Base-by-base conservation (phyloP, 176 grass and related monocot species). In the Eremochloa ophiuroides region DNA sequence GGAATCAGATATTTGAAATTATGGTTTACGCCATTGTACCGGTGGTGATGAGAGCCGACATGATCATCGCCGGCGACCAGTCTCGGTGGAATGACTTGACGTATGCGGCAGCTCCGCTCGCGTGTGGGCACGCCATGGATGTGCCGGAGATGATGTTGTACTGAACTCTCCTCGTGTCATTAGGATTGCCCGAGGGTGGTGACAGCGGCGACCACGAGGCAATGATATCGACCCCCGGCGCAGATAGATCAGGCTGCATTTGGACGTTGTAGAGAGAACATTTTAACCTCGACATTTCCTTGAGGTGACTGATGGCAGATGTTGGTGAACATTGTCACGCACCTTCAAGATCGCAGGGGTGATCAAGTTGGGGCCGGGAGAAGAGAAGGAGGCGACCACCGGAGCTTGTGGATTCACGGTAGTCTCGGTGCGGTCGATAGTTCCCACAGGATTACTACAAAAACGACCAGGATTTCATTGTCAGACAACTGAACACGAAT, bases 61-160 rank as follows among this genome's bases (percentile, higher is more conserved):
- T 87, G 81, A 93, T 82, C 77, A 84, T 81, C 1, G 82, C 85
- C n/a, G 85, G 85, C 10, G 91, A 87, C 91, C 91, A 93, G 37
- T 72, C 76, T 2, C 73, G 85, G 73, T 93, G 87, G 67, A 87
- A 71, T 0, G 77, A 85, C 74, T 85, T 93, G 68, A 93, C 68
- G 28, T 83, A 93, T 0, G 68, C 68, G 0, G 68, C 68, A 3
- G 13, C 68, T 0, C 68, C 68, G 39, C 68, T 71, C 2, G 14
- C 68, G 23, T 71, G 68, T 2, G 68, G 68, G 40, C 68, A 71
- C 14, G 68, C 68, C 68, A 71, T 44, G 40, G 68, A 71, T 7
- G 68, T 71, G 7, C 86, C 86, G 9, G 86, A 83, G 41, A 69
- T 28, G 71, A 71, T 71, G 40, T 71, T 93, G 84, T 82, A 89